Percentiles rank a stretch among this genome's conserved stretches.
Conservation (phyloP, 257 asterid genomes). For the Petunia secreta region DNA sequence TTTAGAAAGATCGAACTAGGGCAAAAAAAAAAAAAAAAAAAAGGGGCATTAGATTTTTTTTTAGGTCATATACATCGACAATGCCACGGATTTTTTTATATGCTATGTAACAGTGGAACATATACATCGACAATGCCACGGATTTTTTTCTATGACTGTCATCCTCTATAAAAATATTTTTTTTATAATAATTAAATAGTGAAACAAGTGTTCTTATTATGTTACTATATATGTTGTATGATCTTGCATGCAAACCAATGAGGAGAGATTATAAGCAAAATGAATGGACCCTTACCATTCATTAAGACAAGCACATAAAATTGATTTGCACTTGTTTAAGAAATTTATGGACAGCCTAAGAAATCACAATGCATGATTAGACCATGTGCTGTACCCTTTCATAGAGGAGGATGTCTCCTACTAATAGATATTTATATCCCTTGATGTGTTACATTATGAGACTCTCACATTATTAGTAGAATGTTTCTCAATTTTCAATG, state of each 20-base stretch:
- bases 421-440: neutral
- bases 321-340: neutral
- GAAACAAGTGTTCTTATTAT: no score
- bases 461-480: neutral
- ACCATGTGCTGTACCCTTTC: constrained; percentile 39
- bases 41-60: no score
- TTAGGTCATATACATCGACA: no score
- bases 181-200: no score
- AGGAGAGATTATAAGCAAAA: neutral
- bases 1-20: neutral
- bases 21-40: no score
- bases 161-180: no score
- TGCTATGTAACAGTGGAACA: no score
- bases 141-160: no score
- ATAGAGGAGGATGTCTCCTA: constrained; percentile 24
- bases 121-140: no score
- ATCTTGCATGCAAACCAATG: neutral
- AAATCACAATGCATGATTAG: constrained; percentile 28
- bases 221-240: no score
- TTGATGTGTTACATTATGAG: neutral
- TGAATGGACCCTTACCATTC: neutral
- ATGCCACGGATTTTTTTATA: no score
- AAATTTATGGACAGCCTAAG: neutral
- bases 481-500: neutral
- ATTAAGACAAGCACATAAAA: neutral